These are phyloP conservation scores for Malus hybrid DNA, from an alignment of 331 rosid species.

Conservation along the genomic window DNA sequence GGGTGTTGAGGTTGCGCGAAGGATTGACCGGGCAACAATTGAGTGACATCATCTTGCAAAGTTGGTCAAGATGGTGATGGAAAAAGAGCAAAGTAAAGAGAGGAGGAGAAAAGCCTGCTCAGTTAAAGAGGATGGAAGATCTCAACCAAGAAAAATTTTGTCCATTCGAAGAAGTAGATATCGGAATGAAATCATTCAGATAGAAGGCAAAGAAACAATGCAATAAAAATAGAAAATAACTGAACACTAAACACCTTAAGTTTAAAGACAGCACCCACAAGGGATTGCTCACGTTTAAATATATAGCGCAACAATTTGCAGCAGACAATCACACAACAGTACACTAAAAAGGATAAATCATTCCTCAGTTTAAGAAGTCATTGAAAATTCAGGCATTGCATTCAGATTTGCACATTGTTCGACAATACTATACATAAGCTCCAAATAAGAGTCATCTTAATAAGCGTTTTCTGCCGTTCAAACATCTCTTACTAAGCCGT, in stretches of 20 bases:
- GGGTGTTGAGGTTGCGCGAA: neutral
- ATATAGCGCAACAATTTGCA: neutral
- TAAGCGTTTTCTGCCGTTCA: neutral
- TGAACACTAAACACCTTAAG: neutral
- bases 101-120: neutral
- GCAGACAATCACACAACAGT: neutral
- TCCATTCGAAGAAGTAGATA: neutral
- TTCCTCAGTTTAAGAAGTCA: neutral
- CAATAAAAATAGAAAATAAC: neutral
- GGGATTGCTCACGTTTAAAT: neutral
- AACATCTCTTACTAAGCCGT: neutral
- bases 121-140: neutral
- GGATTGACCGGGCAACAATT: neutral
- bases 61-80: neutral
- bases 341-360: neutral
- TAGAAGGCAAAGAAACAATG: neutral
- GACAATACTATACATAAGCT: neutral
- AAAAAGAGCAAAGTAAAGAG: neutral
- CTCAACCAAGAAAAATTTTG: neutral
- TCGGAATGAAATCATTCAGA: neutral
- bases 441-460: neutral
- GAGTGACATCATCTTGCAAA: too few relatives aligned
- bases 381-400: slow-evolving; percentile 1
- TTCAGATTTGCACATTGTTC: neutral
- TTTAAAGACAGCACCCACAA: neutral